Percentiles rank a stretch among this genome's conserved stretches.
phyloP scores from a whole-genome alignment of 2,329 filamentous ascomycete genomes.

The Pseudogymnoascus sp. region DNA sequence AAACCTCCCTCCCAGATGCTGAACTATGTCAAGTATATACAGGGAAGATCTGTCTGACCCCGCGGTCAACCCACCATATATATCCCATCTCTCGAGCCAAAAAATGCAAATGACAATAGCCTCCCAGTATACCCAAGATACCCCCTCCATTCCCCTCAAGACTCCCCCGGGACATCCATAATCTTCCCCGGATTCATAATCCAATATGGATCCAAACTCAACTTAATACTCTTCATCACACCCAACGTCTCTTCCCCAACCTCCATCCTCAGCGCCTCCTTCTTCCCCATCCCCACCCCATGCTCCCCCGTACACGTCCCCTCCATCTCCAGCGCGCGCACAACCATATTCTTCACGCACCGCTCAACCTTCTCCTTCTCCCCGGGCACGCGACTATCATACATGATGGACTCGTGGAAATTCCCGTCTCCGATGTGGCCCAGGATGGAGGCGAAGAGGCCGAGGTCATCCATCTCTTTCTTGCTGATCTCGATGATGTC shows the following conservation, averaged over 20 bases:
- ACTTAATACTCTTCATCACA: conserved; percentile 79
- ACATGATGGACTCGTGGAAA: conserved; percentile 90
- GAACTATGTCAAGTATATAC: not conserved
- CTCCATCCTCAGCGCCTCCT: conserved; percentile 69
- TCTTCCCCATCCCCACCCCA: conserved; percentile 79
- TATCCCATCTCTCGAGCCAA: not conserved
- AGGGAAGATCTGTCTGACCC: not conserved
- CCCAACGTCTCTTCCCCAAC: conserved; percentile 71
- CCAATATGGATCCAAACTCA: conserved; percentile 76
- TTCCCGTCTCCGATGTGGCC: conserved; percentile 92
- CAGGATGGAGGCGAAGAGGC: conserved; percentile 77
- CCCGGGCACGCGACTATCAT: conserved; percentile 59
- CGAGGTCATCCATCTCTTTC: conserved; percentile 78
- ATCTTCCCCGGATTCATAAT: conserved; percentile 91
- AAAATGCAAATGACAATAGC: conserved; percentile 1
- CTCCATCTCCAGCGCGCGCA: conserved; percentile 87
- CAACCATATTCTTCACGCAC: conserved; percentile 84
- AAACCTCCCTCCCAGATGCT: not conserved
- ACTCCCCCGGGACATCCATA: conserved; percentile 53
- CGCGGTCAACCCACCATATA: not conserved
- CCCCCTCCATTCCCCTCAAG: not conserved
- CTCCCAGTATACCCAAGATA: conserved; percentile 16
- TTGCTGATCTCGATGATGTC: conserved; percentile 78
- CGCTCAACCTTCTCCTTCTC: conserved; percentile 70
- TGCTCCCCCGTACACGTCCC: conserved; percentile 89